phyloP scores from a whole-genome alignment of 257 asterid genomes.

The Lithospermum erythrorhizon region DNA sequence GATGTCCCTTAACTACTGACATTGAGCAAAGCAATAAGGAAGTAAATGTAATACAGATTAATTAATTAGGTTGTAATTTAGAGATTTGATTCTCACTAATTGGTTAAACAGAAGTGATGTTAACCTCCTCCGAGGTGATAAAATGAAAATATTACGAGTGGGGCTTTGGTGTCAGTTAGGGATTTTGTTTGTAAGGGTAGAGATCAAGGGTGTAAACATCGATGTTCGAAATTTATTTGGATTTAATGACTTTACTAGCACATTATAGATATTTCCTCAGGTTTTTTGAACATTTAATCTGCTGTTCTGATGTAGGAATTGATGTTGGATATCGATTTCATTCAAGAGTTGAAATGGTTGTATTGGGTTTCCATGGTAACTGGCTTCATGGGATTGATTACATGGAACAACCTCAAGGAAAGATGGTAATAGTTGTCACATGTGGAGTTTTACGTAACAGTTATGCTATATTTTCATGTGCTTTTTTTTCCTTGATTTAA shows the following conservation, averaged over 20 bases:
- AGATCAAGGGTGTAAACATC: background rate
- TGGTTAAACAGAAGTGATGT: too few species aligned
- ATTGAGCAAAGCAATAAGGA: background rate
- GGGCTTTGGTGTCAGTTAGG: background rate
- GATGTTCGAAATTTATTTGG: background rate
- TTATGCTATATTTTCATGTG: too few species aligned
- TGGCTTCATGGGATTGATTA: background rate
- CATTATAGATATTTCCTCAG: background rate
- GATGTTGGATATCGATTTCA: constrained; percentile 7
- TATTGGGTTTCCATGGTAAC: constrained; percentile 1
- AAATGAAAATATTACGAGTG: too few species aligned
- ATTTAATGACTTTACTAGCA: background rate
- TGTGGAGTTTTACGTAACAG: too few species aligned
- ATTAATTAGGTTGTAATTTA: background rate
- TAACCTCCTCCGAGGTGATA: background rate
- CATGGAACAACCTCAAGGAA: background rate
- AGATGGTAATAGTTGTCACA: background rate
- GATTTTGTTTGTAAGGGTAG: background rate
- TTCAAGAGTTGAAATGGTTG: constrained; percentile 9
- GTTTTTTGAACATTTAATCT: background rate
- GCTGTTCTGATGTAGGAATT: constrained; percentile 7
- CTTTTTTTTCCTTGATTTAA: too few species aligned
- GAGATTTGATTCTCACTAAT: background rate
- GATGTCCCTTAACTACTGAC: background rate
- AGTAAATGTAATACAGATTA: too few species aligned